Percentiles rank a stretch among this genome's conserved stretches.
These are phyloP conservation scores for Ogataea paradorogensis DNA, from an alignment of 805 yeast genomes.

Conservation along the genomic window DNA sequence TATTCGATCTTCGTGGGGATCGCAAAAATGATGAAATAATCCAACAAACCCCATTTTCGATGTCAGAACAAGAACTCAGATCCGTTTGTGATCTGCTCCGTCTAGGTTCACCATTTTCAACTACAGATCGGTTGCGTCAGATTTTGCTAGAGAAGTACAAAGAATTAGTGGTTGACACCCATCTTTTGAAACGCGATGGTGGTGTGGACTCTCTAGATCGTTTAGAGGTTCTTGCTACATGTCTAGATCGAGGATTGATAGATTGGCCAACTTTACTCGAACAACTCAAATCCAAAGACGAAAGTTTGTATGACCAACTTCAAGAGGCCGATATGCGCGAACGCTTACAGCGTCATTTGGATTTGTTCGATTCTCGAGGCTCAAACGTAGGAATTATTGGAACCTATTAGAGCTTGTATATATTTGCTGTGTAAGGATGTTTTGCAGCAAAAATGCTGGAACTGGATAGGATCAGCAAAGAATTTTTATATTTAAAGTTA, in stretches of 20 bases:
- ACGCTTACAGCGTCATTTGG: conserved; percentile 16
- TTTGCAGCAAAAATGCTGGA: conserved; percentile 12
- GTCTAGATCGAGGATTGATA: conserved; percentile 56
- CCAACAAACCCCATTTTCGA: conserved; percentile 45
- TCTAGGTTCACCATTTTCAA: conserved; percentile 22
- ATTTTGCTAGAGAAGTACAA: conserved; percentile 39
- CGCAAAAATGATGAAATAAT: conserved; percentile 27
- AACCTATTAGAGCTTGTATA: not conserved
- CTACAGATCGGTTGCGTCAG: conserved; percentile 36
- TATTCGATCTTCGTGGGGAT: conserved; percentile 17
- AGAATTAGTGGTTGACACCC: conserved; percentile 53
- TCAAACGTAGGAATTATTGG: conserved; percentile 15
- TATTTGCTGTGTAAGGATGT: conserved; percentile 17
- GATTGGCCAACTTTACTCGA: conserved; percentile 27
- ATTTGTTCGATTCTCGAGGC: conserved; percentile 11
- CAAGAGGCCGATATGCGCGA: conserved; percentile 19
- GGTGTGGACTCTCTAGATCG: conserved; percentile 46
- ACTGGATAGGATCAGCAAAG: conserved; percentile 6
- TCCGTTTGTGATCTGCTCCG: conserved; percentile 34
- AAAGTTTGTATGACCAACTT: conserved; percentile 16
- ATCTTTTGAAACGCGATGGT: conserved; percentile 38
- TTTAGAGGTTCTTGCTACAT: conserved; percentile 51
- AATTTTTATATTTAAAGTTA: conserved; percentile 1
- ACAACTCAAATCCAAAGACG: not conserved
- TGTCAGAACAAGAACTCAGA: conserved; percentile 40